Conservation (phyloP, 768 basidiomycete species). For the Pulveroboletus frians region DNA sequence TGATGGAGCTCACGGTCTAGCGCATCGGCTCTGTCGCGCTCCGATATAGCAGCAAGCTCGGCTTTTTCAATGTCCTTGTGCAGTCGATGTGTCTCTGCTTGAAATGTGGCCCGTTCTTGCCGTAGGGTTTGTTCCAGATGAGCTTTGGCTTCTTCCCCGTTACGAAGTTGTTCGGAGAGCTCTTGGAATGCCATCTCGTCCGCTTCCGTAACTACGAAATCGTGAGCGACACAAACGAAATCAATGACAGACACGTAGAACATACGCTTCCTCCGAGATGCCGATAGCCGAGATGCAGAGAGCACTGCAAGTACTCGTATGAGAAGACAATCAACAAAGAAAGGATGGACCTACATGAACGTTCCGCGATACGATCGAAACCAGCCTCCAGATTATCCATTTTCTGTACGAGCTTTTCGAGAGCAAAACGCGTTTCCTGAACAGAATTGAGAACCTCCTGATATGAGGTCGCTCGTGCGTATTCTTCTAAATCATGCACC, state of each 20-base stretch:
- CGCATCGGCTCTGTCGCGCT: conserved; percentile 49
- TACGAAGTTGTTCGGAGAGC: conserved; percentile 61
- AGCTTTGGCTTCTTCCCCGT: conserved; percentile 49
- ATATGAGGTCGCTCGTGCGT: conserved; percentile 44
- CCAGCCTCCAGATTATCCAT: conserved; percentile 78
- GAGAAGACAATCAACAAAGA: not conserved
- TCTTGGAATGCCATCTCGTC: conserved; percentile 73
- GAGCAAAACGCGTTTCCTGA: conserved; percentile 50
- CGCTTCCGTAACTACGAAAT: conserved; percentile 56
- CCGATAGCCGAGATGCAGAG: conserved; percentile 65
- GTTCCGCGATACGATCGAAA: conserved; percentile 83
- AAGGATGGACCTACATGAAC: conserved; percentile 54
- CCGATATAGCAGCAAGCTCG: conserved; percentile 35
- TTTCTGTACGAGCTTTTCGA: conserved; percentile 67
- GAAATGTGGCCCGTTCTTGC: conserved; percentile 51
- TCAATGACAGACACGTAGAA: conserved; percentile 13
- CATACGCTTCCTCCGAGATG: conserved; percentile 69
- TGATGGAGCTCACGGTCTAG: conserved; percentile 64
- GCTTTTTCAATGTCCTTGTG: conserved; percentile 40
- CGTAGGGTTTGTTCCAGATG: conserved; percentile 55
- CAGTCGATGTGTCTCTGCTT: conserved; percentile 54
- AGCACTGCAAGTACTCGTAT: conserved; percentile 47
- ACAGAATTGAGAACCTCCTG: conserved; percentile 49
- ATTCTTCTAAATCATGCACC: conserved; percentile 61
- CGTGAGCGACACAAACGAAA: conserved; percentile 6